Conservation (phyloP, 1,284 basidiomycete genomes). For the Ganoderma lingzhi region DNA sequence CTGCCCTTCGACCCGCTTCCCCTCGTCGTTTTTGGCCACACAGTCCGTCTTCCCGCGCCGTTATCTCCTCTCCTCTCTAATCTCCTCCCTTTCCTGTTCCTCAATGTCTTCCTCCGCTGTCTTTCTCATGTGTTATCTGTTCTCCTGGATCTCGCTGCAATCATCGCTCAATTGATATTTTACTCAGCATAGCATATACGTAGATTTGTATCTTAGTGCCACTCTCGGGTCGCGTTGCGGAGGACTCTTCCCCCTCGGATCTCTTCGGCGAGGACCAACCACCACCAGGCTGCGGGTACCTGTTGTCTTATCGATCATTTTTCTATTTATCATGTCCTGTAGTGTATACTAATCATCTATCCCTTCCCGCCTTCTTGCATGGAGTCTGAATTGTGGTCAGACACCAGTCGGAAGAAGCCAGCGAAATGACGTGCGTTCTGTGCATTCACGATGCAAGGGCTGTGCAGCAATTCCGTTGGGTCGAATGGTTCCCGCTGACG, state of each 20-base stretch:
- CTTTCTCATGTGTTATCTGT: slow-evolving; percentile 32
- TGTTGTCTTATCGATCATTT: slow-evolving; percentile 39
- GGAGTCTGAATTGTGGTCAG: neutral
- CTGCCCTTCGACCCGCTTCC: neutral
- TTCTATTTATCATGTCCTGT: slow-evolving; percentile 46
- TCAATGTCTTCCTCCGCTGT: slow-evolving; percentile 4
- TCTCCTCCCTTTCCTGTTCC: slow-evolving; percentile 1
- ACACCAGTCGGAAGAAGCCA: neutral
- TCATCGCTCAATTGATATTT: slow-evolving; percentile 42
- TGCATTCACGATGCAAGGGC: neutral
- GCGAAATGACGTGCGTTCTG: neutral
- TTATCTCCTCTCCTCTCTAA: slow-evolving; percentile 3
- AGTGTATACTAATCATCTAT: slow-evolving; percentile 44
- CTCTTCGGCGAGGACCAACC: slow-evolving; percentile 31
- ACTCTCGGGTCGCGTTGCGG: slow-evolving; percentile 17
- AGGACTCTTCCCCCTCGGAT: slow-evolving; percentile 5
- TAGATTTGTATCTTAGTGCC: slow-evolving; percentile 55
- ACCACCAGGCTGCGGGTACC: slow-evolving; percentile 35
- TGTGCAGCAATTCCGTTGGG: neutral
- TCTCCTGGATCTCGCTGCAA: slow-evolving; percentile 35
- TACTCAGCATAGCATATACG: slow-evolving; percentile 47
- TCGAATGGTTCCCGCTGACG: neutral
- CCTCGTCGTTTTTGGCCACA: slow-evolving; percentile 7
- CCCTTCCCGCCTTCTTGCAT: slow-evolving; percentile 12
- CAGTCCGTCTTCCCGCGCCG: neutral